Percentiles rank a stretch among this genome's conserved stretches.
Conservation (phyloP, 2,329 filamentous ascomycete species). For the Trichoderma guizhouense region DNA sequence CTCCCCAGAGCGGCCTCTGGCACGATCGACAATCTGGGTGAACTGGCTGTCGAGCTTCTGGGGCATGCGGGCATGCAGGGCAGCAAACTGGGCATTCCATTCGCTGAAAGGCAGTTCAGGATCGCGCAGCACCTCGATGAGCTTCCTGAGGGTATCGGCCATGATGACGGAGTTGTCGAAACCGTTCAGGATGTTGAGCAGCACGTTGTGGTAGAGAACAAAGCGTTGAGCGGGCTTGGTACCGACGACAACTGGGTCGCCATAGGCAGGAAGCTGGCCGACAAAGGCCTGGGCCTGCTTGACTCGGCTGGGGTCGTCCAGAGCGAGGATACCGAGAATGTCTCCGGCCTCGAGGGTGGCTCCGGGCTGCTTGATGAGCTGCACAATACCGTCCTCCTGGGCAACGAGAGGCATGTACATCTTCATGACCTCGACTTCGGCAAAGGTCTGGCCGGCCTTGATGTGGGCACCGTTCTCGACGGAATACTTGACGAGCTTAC, state of each 20-base stretch:
- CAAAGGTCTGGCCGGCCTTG: constrained; percentile 86
- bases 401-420: constrained; percentile 99
- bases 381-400: constrained; percentile 91
- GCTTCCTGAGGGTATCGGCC: constrained; percentile 77
- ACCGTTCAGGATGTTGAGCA: constrained; percentile 84
- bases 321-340: constrained; percentile 92
- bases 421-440: constrained; percentile 99
- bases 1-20: constrained; percentile 72
- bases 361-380: constrained; percentile 98
- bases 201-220: constrained; percentile 68
- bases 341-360: constrained; percentile 97
- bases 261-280: constrained; percentile 82
- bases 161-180: constrained; percentile 99
- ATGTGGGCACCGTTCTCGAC: constrained; percentile 95
- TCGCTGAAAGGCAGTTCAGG: constrained; percentile 92
- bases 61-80: constrained; percentile 95
- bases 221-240: constrained; percentile 91
- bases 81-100: constrained; percentile 93
- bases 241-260: constrained; percentile 81
- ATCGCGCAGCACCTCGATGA: constrained; percentile 86
- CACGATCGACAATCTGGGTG: constrained; percentile 79
- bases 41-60: constrained; percentile 84
- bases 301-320: constrained; percentile 93
- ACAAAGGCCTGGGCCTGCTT: constrained; percentile 95
- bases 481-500: constrained; percentile 97